Evolutionary conservation across 495 filamentous ascomycete species (phyloP), one percentile per base, ranked within the genome.

Genomic region (Cairneyella variabilis): DNA sequence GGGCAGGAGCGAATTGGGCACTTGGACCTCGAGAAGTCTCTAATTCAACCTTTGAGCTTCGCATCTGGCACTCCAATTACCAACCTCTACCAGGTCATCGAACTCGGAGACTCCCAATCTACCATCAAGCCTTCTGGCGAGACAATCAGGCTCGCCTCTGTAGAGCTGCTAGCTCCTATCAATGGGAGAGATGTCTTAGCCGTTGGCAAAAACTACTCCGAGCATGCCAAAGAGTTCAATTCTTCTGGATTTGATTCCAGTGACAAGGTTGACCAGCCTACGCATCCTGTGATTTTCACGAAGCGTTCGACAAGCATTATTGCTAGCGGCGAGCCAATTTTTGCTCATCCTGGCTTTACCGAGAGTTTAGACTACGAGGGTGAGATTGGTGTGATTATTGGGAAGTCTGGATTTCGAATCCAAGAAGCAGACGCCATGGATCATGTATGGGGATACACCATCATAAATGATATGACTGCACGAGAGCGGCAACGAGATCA

Each of bases 391-490:
- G 72, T 83, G 3, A 78, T 83, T 48, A 63, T 81, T 48, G 76
- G 77, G 3, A 79, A 75, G 51, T 34, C 66, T 1, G 77, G 76
- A 1, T 73, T 71, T 55, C 59, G 65, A 10, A 74, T 80, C 46
- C 34, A 51, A 2, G 71, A 78, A 49, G 39, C 65, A 1, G 67
- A 77, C 41, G 77, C 78, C 0, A 64, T 71, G 69, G 64, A 76
- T 20, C 62, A 82, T 55, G 73, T 82, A 7, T 80, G 77, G 76
- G 76, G 77, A 0, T 81, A 76, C 56, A 80, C 77, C 0, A 80
- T 82, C 48, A 71, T 81, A 42, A 82, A 83, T 56, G 76, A 82
- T 52, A 59, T 81, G 52, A 79, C 77, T 38, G 78, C 77, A 1
- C 66, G 79, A 8, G 76, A 82, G 53, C 67, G 69, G 17, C 79